Evolutionary conservation across 768 basidiomycete genomes (phyloP).

Genomic region (Leccinum subgranulosum): DNA sequence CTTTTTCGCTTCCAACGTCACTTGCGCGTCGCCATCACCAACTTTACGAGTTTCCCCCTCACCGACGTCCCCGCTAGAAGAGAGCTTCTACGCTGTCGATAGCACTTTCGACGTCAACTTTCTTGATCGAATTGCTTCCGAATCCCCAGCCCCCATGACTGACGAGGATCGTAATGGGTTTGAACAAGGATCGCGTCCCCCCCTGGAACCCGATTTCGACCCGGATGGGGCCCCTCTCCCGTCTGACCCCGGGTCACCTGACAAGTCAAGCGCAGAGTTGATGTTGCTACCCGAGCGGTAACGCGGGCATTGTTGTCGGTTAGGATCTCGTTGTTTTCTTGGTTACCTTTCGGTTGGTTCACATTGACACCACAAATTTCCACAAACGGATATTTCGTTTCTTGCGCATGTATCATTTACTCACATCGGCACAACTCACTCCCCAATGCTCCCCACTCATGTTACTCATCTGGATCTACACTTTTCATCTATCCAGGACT

Average conservation of each 20-base stretch:
- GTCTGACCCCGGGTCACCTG: constrained; percentile 40
- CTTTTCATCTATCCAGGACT: constrained; percentile 4
- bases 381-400: constrained; percentile 9
- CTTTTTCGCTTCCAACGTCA: constrained; percentile 47
- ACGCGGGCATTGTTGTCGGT: not conserved
- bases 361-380: constrained; percentile 12
- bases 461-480: constrained; percentile 17
- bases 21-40: constrained; percentile 27
- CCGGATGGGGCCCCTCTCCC: constrained; percentile 41
- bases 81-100: constrained; percentile 19
- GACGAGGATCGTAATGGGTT: constrained; percentile 27
- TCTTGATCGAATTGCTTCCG: constrained; percentile 38
- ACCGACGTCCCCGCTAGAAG: constrained; percentile 12
- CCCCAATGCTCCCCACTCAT: not conserved
- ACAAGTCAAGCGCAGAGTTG: constrained; percentile 39
- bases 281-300: constrained; percentile 47
- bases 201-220: constrained; percentile 32
- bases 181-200: constrained; percentile 14
- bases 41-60: not conserved
- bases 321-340: not conserved
- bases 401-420: constrained; percentile 16
- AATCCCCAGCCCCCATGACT: constrained; percentile 36
- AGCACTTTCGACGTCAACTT: constrained; percentile 36
- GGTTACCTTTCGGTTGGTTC: constrained; percentile 1
- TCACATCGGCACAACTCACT: constrained; percentile 10